phyloP scores from a whole-genome alignment of 257 asterid species.

The Solanum boliviense region DNA sequence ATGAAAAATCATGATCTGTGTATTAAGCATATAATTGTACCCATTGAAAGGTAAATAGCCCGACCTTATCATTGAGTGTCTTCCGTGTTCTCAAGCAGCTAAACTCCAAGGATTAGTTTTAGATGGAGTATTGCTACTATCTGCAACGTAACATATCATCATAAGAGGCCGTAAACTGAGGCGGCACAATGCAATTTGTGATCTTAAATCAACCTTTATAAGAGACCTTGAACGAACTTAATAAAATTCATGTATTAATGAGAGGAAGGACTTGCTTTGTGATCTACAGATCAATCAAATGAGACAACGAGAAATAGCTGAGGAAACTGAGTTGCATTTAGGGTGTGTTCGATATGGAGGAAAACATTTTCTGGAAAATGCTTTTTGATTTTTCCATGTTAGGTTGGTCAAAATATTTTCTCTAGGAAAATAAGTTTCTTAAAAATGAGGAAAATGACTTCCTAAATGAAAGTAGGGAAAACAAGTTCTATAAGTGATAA shows the following conservation, averaged over 20 bases:
- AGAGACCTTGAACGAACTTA: background rate
- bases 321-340: background rate
- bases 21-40: background rate
- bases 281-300: background rate
- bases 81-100: background rate
- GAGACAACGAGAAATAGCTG: background rate
- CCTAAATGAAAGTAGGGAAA: background rate
- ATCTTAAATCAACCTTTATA: background rate
- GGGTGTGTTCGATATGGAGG: background rate
- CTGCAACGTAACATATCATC: background rate
- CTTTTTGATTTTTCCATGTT: background rate
- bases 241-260: background rate
- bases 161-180: background rate
- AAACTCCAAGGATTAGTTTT: background rate
- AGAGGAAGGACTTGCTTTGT: background rate
- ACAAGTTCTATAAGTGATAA: background rate
- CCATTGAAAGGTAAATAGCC: background rate
- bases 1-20: background rate
- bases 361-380: background rate
- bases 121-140: background rate
- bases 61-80: background rate
- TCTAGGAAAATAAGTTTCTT: background rate
- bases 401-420: background rate
- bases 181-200: background rate
- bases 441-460: background rate